Evolutionary conservation across 371 early-diverging fungal genomes (phyloP), one percentile per base, ranked within the genome.

Genomic region (Mortierella sp.): DNA sequence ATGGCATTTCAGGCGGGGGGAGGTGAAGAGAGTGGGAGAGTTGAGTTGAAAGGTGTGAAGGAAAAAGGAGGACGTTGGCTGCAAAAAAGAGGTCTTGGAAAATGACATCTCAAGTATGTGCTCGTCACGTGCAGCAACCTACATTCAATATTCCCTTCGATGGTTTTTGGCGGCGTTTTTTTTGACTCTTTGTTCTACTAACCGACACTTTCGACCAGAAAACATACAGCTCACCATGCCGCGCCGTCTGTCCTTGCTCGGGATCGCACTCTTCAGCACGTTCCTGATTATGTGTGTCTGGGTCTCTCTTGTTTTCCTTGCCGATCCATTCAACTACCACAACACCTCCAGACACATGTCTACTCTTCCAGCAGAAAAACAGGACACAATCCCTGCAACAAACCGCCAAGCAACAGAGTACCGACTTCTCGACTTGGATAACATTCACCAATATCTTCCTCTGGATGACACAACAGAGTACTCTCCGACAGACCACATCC

Each of bases 1-100:
- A 95, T 48, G 96, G 96, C 96, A 93, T 93, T 70, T 77, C 35
- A 55, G 55, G 41, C 41, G 71, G 70, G 44, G 44, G 41, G 48
- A 49, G 70, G 55, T 27, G 60, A 38, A 56, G 35, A 24, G 2
- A 55, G 46, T 29, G 44, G 18, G 24, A 65, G 54, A 11, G 24
- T 43, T 6, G n/a, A 29, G 38, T 27, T 29, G 48, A 29, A 46
- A 44, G 14, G 44, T 24, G 43, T 73, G 12, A 60, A 29, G 27
- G 16, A 29, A 0, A 14, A 27, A 16, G 27, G 3, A 48, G 0
- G 0, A 44, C 18, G 43, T 21, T 21, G 24, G 11, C 10, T 38
- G 49, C 51, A 21, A 51, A 21, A 51, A 21, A 51, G 51, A 41
- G 51, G 12, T 46, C 48, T 46, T 14, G 48, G 48, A 46, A 46